Conservation (phyloP, 352 stramenopile species). For the Phytophthora parvispora region DNA sequence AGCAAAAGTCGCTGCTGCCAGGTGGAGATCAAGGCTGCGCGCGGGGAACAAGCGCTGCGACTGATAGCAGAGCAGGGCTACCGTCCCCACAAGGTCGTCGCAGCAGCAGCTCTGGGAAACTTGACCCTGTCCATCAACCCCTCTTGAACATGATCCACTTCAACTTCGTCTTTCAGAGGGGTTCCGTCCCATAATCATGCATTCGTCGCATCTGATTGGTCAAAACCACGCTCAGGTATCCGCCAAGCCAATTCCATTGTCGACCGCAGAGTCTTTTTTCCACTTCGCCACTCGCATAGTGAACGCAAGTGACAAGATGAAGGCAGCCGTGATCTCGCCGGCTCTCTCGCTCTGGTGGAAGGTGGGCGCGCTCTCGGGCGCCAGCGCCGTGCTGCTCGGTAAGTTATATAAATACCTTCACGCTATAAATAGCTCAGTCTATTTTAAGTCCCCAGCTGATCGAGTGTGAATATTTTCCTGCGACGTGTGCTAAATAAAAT, state of each 20-base stretch:
- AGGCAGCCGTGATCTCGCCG: conserved; percentile 69
- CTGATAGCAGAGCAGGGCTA: not conserved
- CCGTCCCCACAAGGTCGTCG: not conserved
- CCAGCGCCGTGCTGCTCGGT: conserved; percentile 71
- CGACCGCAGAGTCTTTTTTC: conserved; percentile 1
- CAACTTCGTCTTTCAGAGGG: conserved; percentile 17
- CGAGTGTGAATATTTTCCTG: conserved; percentile 3
- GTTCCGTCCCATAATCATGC: conserved; percentile 23
- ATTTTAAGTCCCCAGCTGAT: too few relatives aligned
- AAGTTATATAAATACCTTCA: conserved; percentile 9
- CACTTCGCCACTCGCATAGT: conserved; percentile 19
- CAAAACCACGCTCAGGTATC: conserved; percentile 18
- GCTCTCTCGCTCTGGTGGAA: conserved; percentile 85
- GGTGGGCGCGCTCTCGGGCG: conserved; percentile 74
- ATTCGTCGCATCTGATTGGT: conserved; percentile 14
- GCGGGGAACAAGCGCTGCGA: not conserved
- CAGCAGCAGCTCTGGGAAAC: not conserved
- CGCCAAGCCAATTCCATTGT: not conserved
- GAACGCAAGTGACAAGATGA: conserved; percentile 40
- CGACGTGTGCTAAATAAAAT: conserved; percentile 14
- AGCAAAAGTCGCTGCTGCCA: not conserved
- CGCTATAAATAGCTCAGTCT: not conserved
- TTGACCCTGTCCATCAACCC: not conserved
- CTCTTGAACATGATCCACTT: conserved; percentile 14
- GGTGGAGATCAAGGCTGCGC: not conserved